Evolutionary conservation across 2,329 filamentous ascomycete species (phyloP), one percentile per base, ranked within the genome.

Genomic region (Huntiella bhutanensis): DNA sequence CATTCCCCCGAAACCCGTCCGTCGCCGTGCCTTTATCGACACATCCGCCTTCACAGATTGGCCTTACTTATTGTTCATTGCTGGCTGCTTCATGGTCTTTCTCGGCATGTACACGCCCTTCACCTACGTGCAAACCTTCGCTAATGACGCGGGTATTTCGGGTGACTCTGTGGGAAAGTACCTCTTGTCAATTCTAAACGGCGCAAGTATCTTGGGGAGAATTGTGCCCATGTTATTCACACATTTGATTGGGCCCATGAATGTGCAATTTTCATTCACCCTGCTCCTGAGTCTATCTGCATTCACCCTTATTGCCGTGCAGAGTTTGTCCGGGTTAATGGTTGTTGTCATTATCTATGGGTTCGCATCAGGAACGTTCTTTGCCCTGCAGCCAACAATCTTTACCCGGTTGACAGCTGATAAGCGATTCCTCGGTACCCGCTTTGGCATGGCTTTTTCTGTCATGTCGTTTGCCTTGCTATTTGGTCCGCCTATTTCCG

Each of bases 171-270:
- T 68, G 4, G 61, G 61, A 1, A 56, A 60, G 12, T 70, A 72
- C 49, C 58, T 72, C 17, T 56, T 73, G 4, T 58, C 69, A 2
- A 65, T 73, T 41, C 61, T 71, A 43, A 73, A 72, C 54, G 67
- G 64, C 1, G 62, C 65, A 0, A 67, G 67, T 0, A 58, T 70
- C 5, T 59, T 67, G 5, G 70, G 70, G 0, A 63, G 70, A 5
- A 57, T 71, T 1, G 53, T 69, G 0, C 68, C 67, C 1, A 63
- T 64, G 3, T 59, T 65, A 5, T 49, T 71, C 4, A 66, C 65
- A 0, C 61, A 64, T 43, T 56, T 54, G 22, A 49, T 65, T 34
- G 66, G 66, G 1, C 56, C 62, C 2, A 51, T 69, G 11, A 62
- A 67, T 46, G 59, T 62, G 1, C 60, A 64, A 50, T 54, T 65